Conservation (phyloP, 768 basidiomycete genomes). For the Amyloporia xantha region DNA sequence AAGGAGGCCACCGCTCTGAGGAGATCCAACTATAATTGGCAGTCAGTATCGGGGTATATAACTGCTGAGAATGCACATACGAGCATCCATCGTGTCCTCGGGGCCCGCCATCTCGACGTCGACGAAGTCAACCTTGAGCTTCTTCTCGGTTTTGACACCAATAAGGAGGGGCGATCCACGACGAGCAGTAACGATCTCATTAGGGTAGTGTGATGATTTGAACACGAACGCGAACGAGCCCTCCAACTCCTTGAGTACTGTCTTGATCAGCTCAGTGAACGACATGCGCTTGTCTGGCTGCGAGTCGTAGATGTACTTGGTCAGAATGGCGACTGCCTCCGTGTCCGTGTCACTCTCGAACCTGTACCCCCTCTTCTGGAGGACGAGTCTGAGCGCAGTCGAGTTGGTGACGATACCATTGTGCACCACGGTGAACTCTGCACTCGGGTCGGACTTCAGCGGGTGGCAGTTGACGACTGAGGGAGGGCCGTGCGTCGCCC, state of each 20-base stretch:
- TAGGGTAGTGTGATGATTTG: slow-evolving; percentile 94
- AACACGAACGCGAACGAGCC: slow-evolving; percentile 99
- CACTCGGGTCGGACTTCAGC: slow-evolving; percentile 69
- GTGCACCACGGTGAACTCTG: slow-evolving; percentile 93
- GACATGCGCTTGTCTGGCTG: slow-evolving; percentile 78
- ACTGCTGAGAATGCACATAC: slow-evolving; percentile 27
- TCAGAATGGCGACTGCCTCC: slow-evolving; percentile 93
- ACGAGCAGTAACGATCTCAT: slow-evolving; percentile 92
- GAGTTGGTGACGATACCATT: slow-evolving; percentile 99
- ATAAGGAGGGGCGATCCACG: slow-evolving; percentile 94
- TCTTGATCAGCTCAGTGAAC: slow-evolving; percentile 91
- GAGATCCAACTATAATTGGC: slow-evolving; percentile 28
- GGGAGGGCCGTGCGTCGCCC: slow-evolving; percentile 97
- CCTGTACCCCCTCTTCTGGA: slow-evolving; percentile 92
- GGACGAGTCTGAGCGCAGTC: slow-evolving; percentile 79
- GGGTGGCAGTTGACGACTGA: slow-evolving; percentile 92
- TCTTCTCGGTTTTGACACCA: slow-evolving; percentile 99
- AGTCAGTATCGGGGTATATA: neutral
- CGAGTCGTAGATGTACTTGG: slow-evolving; percentile 94
- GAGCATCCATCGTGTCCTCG: slow-evolving; percentile 42
- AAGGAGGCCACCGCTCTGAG: slow-evolving; percentile 47
- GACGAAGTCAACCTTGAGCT: slow-evolving; percentile 99
- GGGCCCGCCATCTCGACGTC: slow-evolving; percentile 92
- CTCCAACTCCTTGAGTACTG: slow-evolving; percentile 94
- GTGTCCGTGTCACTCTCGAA: slow-evolving; percentile 97